These are phyloP conservation scores for Euphorbia lathyris DNA, from an alignment of 345 rosid genomes.

Conservation along the genomic window DNA sequence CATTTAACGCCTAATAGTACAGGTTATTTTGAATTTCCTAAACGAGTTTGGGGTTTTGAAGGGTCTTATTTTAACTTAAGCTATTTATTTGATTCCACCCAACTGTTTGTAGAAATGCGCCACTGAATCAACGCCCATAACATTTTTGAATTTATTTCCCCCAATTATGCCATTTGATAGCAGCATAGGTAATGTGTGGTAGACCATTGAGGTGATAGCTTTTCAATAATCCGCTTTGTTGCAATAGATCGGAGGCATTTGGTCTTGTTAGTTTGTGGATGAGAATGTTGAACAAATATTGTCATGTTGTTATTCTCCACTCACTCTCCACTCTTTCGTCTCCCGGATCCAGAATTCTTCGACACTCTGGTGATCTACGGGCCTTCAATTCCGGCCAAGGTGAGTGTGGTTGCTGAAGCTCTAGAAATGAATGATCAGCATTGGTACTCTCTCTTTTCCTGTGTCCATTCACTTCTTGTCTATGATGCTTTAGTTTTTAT, in stretches of 20 bases:
- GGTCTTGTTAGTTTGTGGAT: too few relatives aligned
- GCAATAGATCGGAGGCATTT: conserved; percentile 6
- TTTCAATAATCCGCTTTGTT: too few relatives aligned
- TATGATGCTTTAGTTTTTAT: background rate
- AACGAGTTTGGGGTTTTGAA: background rate
- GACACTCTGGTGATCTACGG: too few relatives aligned
- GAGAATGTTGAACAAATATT: too few relatives aligned
- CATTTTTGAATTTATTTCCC: background rate
- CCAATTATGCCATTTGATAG: background rate
- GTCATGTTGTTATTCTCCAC: too few relatives aligned
- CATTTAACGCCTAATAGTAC: conserved; percentile 11
- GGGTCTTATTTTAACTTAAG: too few relatives aligned
- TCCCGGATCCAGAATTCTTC: too few relatives aligned
- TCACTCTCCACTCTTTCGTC: too few relatives aligned
- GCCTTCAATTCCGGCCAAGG: conserved; percentile 24
- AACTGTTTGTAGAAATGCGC: background rate
- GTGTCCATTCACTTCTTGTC: background rate
- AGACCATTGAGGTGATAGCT: background rate
- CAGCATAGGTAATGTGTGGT: background rate
- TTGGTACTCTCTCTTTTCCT: conserved; percentile 25
- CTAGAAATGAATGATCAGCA: conserved; percentile 38
- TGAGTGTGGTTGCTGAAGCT: conserved; percentile 32
- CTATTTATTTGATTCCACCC: too few relatives aligned
- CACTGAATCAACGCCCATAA: background rate
- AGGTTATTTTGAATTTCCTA: background rate